A percentile compares a stretch with the other conserved stretches of the same genome.
These are phyloP conservation scores for Diplosphaera chodatii DNA, from an alignment of 139 green algal genomes.

Conservation along the genomic window DNA sequence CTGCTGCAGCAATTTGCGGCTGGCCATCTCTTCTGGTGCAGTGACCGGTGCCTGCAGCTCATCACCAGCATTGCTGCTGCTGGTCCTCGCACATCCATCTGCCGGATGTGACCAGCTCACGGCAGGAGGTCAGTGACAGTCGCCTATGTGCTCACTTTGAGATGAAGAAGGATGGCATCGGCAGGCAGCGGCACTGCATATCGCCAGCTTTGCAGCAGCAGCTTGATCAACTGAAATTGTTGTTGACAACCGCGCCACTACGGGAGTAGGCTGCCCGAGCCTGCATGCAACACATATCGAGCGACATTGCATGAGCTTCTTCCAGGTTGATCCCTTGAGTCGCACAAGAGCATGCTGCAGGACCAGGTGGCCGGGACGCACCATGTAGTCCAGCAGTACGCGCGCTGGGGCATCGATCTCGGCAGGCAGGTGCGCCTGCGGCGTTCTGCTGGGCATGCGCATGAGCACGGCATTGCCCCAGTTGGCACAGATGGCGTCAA, in stretches of 20 bases:
- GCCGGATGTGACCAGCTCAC: no score
- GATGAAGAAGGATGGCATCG: not conserved
- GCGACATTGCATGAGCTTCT: no score
- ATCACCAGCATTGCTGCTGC: no score
- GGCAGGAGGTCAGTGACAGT: no score
- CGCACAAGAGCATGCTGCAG: no score
- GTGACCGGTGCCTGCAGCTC: no score
- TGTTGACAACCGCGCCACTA: not conserved
- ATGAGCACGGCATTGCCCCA: not conserved
- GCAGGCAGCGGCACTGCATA: conserved; percentile 9
- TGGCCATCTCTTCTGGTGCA: no score
- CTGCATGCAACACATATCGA: not conserved
- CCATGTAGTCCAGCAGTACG: no score
- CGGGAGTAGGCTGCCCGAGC: conserved; percentile 5
- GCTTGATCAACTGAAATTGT: conserved; percentile 26
- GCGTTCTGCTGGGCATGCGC: not conserved
- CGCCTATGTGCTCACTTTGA: not conserved
- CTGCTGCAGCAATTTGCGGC: no score
- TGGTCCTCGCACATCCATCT: no score
- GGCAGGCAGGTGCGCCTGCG: not conserved
- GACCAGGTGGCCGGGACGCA: no score
- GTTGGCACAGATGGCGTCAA: not conserved
- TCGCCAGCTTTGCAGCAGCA: conserved; percentile 8
- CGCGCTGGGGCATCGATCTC: not conserved
- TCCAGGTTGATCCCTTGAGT: no score